phyloP scores from a whole-genome alignment of 2,329 filamentous ascomycete species.

The Fusarium goolgardi region DNA sequence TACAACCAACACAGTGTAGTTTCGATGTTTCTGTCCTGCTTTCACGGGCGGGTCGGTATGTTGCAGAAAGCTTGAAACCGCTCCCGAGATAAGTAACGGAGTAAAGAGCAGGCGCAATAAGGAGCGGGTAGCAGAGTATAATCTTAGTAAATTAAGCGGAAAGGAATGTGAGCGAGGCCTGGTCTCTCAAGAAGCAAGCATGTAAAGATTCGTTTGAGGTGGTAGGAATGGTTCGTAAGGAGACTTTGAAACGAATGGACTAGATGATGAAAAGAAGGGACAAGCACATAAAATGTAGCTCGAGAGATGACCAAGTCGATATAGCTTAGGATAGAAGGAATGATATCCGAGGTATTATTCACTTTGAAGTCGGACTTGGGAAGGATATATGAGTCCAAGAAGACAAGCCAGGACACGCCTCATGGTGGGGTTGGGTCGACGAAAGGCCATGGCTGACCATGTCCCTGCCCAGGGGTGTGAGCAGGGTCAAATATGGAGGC shows the following conservation, averaged over 20 bases:
- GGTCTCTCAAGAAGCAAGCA: conserved; percentile 4
- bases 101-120: conserved; percentile 14
- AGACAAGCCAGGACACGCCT: conserved; percentile 34
- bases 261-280: conserved; percentile 21
- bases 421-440: conserved; percentile 38
- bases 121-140: conserved; percentile 22
- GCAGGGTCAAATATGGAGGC: conserved; percentile 37
- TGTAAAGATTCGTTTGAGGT: conserved; percentile 7
- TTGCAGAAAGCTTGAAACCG: conserved; percentile 37
- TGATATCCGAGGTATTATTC: conserved; percentile 23
- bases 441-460: conserved; percentile 38
- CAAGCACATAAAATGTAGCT: conserved; percentile 19
- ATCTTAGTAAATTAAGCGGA: conserved; percentile 19
- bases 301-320: conserved; percentile 14
- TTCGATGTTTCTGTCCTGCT: conserved; percentile 25
- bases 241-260: conserved; percentile 13
- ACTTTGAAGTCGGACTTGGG: conserved; percentile 35
- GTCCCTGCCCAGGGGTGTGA: conserved; percentile 42
- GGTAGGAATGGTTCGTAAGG: conserved; percentile 11
- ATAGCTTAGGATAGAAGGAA: conserved; percentile 18
- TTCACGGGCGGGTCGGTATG: conserved; percentile 34
- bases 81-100: conserved; percentile 35
- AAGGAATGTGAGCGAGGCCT: conserved; percentile 26
- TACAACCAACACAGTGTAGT: conserved; percentile 42
- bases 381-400: conserved; percentile 45